These are phyloP conservation scores for Alnus glutinosa DNA, from an alignment of 306 rosid genomes.

Conservation along the genomic window DNA sequence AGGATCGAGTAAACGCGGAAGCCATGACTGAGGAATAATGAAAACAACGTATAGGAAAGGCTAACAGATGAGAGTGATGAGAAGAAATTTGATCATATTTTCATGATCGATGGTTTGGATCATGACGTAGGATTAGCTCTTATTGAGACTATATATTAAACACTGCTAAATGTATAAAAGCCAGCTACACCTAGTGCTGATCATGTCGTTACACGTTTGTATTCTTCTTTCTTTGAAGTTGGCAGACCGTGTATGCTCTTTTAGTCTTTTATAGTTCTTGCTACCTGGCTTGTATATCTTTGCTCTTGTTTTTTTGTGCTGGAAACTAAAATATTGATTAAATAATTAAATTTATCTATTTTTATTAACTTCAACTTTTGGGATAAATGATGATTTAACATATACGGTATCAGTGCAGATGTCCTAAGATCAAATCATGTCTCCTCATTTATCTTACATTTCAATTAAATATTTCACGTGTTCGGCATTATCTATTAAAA, in stretches of 20 bases:
- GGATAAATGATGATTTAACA: too few species aligned
- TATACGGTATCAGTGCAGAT: too few species aligned
- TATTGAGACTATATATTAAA: neutral
- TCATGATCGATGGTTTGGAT: neutral
- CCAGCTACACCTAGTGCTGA: neutral
- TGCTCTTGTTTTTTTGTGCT: neutral
- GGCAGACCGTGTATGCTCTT: neutral
- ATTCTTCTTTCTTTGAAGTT: neutral
- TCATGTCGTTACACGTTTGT: neutral
- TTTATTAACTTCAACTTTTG: too few species aligned
- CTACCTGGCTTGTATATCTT: neutral
- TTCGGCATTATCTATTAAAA: too few species aligned
- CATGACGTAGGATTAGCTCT: neutral
- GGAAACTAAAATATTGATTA: too few species aligned
- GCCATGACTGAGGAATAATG: neutral
- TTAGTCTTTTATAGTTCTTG: neutral
- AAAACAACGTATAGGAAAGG: neutral
- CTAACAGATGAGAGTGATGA: neutral
- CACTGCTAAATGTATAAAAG: neutral
- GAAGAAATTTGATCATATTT: neutral
- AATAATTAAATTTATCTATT: too few species aligned
- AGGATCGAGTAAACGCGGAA: neutral
- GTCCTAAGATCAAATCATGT: too few species aligned
- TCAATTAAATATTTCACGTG: too few species aligned
- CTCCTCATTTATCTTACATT: too few species aligned